These are phyloP conservation scores for Mycena chlorophos DNA, from an alignment of 768 basidiomycete genomes.

Conservation along the genomic window DNA sequence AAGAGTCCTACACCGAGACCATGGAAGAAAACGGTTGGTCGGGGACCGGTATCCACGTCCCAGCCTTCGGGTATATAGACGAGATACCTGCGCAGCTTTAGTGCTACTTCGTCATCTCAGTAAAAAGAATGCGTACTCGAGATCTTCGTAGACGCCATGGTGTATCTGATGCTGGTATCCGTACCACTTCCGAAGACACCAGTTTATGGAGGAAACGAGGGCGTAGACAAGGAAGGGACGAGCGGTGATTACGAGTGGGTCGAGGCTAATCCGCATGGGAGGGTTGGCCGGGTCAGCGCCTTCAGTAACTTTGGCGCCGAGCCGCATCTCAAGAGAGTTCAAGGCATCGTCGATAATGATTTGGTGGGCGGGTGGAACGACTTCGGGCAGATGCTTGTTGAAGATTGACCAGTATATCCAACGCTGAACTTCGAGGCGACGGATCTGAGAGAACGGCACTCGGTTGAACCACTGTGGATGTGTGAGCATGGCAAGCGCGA, in stretches of 20 bases:
- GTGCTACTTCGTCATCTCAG: neutral
- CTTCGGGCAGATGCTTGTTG: conserved; percentile 59
- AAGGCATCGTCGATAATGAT: conserved; percentile 60
- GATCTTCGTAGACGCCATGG: conserved; percentile 52
- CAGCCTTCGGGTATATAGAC: conserved; percentile 69
- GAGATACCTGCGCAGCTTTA: conserved; percentile 56
- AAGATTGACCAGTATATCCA: conserved; percentile 89
- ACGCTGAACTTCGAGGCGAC: conserved; percentile 56
- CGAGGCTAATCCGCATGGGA: conserved; percentile 74
- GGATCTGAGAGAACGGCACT: conserved; percentile 72
- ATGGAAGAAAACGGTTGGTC: conserved; percentile 83
- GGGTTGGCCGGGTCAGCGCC: conserved; percentile 52
- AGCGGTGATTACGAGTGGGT: conserved; percentile 66
- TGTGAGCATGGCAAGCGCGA: conserved; percentile 2
- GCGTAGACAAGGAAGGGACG: conserved; percentile 72
- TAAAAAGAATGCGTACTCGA: conserved; percentile 58
- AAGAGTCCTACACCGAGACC: conserved; percentile 84
- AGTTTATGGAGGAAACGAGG: conserved; percentile 50
- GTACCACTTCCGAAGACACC: conserved; percentile 46
- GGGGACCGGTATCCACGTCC: conserved; percentile 54
- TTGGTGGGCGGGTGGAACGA: conserved; percentile 47
- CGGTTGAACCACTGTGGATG: conserved; percentile 63
- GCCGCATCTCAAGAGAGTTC: conserved; percentile 65
- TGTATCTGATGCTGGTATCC: conserved; percentile 41
- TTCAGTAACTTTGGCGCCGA: conserved; percentile 63